Evolutionary conservation across 768 basidiomycete species (phyloP), one percentile per base, ranked within the genome.

Genomic region (Lactarius tabidus): DNA sequence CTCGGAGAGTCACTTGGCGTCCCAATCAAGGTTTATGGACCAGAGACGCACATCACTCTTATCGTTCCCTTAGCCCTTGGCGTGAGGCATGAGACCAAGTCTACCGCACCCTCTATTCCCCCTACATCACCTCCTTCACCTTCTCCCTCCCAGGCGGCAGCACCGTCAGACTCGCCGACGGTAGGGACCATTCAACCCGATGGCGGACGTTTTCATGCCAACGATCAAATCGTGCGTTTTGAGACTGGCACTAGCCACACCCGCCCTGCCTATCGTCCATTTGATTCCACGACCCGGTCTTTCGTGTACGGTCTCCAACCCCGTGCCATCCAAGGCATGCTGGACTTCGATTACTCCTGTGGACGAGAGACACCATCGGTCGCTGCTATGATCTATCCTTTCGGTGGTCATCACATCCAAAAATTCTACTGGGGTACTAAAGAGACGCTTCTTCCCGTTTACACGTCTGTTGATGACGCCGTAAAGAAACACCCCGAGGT

Each of bases 391-490:
- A 97, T 99, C 75, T 99, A 99, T 78, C 97, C 96, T 75, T 99
- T 99, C 78, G 97, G 96, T 74, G 96, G 96, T 23, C 96, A 98
- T 80, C 97, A 98, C 80, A 97, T 98, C 78, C 97, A 99, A 81
- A 99, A 99, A 82, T 98, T 99, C 86, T 98, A 99, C 85, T 98
- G 97, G 97, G 97, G 97, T 62, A 98, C 97, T 45, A 94, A 93
- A 81, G 97, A 98, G 83, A 96, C 96, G 3, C 89, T 99, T 56
- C 87, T 99, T 43, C 97, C 97, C 58, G 96, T 99, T 51, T 99
- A 97, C 82, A 96, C 95, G 23, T 86, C 86, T 62, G 83, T 97
- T 70, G 85, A 85, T 60, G 96, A 98, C 74, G 96, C 96, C 17
- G 86, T 90, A 70, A 82, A 85, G 77, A 99, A 98, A 82, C 96